phyloP scores from a whole-genome alignment of 176 grass and related monocot species.

The Carex myosuroides region DNA sequence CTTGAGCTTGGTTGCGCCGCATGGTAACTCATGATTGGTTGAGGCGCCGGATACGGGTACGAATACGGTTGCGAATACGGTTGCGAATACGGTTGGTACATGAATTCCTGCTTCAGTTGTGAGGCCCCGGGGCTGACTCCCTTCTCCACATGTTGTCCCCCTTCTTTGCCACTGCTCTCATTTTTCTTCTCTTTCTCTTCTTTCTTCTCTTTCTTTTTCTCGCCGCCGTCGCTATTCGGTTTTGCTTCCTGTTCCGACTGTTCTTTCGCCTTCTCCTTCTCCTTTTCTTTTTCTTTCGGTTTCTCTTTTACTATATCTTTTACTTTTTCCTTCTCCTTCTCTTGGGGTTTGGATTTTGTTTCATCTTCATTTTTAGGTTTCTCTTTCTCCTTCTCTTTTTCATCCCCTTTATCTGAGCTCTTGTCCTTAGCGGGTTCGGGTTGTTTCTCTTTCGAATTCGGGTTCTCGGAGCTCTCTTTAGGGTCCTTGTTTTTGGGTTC shows the following conservation, averaged over 20 bases:
- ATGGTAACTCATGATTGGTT: conserved; percentile 72
- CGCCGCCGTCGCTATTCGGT: conserved; percentile 5
- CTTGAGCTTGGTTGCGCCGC: conserved; percentile 52
- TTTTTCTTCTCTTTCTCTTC: conserved; percentile 25
- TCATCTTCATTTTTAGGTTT: conserved; percentile 29
- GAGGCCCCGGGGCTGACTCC: neutral
- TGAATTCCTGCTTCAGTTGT: neutral
- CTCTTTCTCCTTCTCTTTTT: conserved; percentile 28
- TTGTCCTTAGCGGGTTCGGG: conserved; percentile 19
- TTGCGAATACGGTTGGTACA: neutral
- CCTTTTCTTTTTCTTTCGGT: conserved; percentile 23
- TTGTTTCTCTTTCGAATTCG: conserved; percentile 16
- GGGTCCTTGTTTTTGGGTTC: neutral
- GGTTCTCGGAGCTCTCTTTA: conserved; percentile 16
- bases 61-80: conserved; percentile 1
- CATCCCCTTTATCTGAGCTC: conserved; percentile 30
- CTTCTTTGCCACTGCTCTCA: conserved; percentile 32
- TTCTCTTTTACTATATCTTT: conserved; percentile 14
- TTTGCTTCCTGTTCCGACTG: conserved; percentile 21
- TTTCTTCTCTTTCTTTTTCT: conserved; percentile 14
- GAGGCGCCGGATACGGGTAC: conserved; percentile 29
- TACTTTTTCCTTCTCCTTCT: conserved; percentile 27
- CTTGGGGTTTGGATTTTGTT: conserved; percentile 2
- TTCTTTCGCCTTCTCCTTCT: conserved; percentile 10
- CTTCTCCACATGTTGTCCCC: neutral